Evolutionary conservation across 345 rosid genomes (phyloP), one percentile per base, ranked within the genome.

Genomic region (Citrus australasica): DNA sequence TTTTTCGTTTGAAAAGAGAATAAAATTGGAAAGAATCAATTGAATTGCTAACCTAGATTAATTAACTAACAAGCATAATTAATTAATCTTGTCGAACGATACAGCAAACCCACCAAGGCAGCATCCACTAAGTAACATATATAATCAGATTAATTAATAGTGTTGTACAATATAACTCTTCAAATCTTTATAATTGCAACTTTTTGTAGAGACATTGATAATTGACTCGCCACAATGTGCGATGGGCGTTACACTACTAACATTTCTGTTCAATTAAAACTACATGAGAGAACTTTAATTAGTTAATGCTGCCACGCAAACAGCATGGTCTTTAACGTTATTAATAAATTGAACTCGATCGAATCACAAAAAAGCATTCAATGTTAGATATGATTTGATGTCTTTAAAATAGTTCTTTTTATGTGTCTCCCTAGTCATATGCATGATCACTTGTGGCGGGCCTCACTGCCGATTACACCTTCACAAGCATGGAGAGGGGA

Each of bases 171-270:
- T 51, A 32, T n/a, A 66, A 16, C 78, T 76, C 48, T 66, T 53
- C 71, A 66, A 65, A 65, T 76, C 53, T 51, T 51, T 33, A 22
- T 4, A 32, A 55, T 48, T 76, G 79, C 16, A 73, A 66, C 17
- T 48, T 32, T 14, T 33, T 14, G 35, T 19, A 13, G 42, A 42
- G 21, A 48, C 33, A 16, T 30, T 24, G 5, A 69, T 38, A 42
- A 58, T 73, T 11, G 33, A 32, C 17, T 2, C 53, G 35, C 66
- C 76, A 56, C n/a, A 30, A n/a, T 6, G 19, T 68, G 13, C 51
- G 19, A 56, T 32, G 2, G 66, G n/a, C 14, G 7, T 58, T 35
- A n/a, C 22, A n/a, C 13, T 40, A 2, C 4, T 9, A 69, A 40
- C 7, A 24, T 17, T 2, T 71, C 6, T 55, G 13, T 19, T 53